Conservation (phyloP, 441 rosid species). For the Flueggea neowawraea region DNA sequence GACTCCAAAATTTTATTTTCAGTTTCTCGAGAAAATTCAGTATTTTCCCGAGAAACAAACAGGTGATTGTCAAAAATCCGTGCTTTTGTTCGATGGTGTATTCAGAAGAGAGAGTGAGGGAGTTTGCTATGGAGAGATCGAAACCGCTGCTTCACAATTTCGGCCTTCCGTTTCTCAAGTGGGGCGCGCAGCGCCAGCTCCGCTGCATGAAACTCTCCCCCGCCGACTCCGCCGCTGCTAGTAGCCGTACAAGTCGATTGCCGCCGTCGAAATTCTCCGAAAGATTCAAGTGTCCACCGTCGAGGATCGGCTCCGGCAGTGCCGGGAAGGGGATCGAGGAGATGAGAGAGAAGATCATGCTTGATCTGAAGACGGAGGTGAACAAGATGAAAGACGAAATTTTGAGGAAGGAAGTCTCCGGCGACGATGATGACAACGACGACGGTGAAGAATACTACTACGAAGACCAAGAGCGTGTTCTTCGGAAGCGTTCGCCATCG, state of each 20-base stretch:
- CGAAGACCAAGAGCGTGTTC: too few relatives aligned
- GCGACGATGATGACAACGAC: conserved; percentile 17
- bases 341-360: conserved; percentile 71
- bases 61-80: conserved; percentile 1
- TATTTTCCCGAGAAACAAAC: conserved; percentile 5
- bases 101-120: conserved; percentile 11
- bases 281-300: too few relatives aligned
- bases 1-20: background rate
- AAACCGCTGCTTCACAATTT: conserved; percentile 76
- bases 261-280: conserved; percentile 14
- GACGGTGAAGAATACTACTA: background rate
- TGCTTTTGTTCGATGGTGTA: conserved; percentile 15
- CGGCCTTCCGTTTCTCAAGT: conserved; percentile 63
- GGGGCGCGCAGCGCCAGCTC: conserved; percentile 74
- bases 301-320: conserved; percentile 2
- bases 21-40: background rate
- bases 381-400: conserved; percentile 56
- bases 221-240: conserved; percentile 24
- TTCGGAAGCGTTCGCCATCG: conserved; percentile 5
- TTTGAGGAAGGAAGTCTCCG: conserved; percentile 34
- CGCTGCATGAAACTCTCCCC: conserved; percentile 52
- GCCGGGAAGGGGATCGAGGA: conserved; percentile 64
- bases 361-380: conserved; percentile 65
- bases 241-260: conserved; percentile 32
- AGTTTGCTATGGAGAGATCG: conserved; percentile 53